Conservation (phyloP, 495 filamentous ascomycete species). For the Xylaria intraflava region DNA sequence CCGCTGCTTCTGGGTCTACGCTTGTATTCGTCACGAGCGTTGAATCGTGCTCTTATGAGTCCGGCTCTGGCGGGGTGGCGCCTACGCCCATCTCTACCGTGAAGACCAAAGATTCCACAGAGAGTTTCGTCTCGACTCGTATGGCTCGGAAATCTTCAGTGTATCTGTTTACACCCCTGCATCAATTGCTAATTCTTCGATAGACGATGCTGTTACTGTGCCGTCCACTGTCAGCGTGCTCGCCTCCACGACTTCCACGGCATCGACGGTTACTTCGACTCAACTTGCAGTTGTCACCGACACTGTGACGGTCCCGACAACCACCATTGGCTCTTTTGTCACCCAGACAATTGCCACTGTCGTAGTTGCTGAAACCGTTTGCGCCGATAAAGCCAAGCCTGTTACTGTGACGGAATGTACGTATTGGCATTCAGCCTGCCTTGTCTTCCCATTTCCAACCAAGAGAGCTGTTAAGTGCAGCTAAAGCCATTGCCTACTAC, state of each 20-base stretch:
- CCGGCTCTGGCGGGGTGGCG: background rate
- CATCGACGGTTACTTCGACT: background rate
- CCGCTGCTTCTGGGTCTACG: no score
- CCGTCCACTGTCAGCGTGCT: background rate
- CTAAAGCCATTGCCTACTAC: no score
- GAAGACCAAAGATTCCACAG: no score
- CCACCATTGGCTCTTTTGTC: background rate
- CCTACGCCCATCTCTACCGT: background rate
- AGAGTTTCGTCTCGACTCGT: background rate
- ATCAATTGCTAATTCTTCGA: background rate
- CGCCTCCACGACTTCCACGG: background rate
- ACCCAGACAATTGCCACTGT: conserved; percentile 18
- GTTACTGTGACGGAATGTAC: conserved; percentile 19
- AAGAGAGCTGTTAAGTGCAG: no score
- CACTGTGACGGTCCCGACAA: background rate
- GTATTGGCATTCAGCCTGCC: no score
- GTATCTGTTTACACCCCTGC: background rate
- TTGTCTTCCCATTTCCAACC: background rate
- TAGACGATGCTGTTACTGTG: background rate
- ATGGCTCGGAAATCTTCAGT: background rate
- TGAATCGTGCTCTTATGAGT: background rate
- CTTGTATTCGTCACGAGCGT: no score
- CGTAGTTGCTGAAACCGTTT: conserved; percentile 12
- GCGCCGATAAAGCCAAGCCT: conserved; percentile 14
- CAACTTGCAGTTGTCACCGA: background rate